Evolutionary conservation across 169 alveolate species (phyloP).

Genomic region (Plasmodium blacklocki): DNA sequence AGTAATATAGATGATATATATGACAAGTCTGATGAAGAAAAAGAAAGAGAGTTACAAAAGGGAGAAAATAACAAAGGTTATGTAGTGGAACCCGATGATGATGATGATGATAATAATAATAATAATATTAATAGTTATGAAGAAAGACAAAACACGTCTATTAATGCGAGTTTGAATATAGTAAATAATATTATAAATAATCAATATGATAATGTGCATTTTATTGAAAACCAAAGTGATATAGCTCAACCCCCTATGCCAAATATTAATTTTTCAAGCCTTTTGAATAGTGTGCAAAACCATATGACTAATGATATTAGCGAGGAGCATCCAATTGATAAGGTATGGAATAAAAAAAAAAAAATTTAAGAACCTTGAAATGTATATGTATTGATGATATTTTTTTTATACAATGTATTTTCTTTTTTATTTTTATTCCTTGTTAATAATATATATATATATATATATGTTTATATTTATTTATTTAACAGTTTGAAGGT

Average conservation of each 20-base stretch:
- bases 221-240: background rate
- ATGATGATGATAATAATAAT: background rate
- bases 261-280: conserved; percentile 31
- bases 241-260: conserved; percentile 16
- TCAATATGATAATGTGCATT: background rate
- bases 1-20: conserved; percentile 64
- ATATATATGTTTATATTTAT: background rate
- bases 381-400: too few species aligned
- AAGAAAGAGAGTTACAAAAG: conserved; percentile 2
- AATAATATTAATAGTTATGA: background rate
- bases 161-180: background rate
- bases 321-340: conserved; percentile 35
- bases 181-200: background rate
- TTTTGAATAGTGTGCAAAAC: conserved; percentile 32
- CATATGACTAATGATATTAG: conserved; percentile 7
- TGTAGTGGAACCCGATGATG: background rate
- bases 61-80: background rate
- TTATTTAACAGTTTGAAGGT: conserved; percentile 48
- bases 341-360: conserved; percentile 11
- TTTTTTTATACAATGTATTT: background rate
- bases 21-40: conserved; percentile 50
- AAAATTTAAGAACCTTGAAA: too few species aligned
- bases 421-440: background rate
- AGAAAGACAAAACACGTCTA: conserved; percentile 3
- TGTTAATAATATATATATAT: background rate